Evolutionary conservation across 2,329 filamentous ascomycete species (phyloP).

Genomic region (Aspergillus sp.): DNA sequence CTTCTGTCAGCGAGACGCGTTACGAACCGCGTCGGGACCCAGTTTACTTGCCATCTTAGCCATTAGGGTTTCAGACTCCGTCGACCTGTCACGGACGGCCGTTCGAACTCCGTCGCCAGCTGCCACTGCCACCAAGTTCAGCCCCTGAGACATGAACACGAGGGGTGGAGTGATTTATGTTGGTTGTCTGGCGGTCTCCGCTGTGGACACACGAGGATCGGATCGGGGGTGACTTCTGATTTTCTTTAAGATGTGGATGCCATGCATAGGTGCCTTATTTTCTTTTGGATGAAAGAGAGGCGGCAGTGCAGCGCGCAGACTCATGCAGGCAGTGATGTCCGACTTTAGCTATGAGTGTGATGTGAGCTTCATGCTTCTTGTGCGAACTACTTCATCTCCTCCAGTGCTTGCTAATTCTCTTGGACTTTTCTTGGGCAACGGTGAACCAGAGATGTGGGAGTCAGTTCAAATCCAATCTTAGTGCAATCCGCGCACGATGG

Average conservation of each 20-base stretch:
- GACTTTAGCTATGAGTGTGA: not conserved
- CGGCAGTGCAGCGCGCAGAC: not conserved
- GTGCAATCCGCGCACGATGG: not conserved
- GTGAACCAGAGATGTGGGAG: not conserved
- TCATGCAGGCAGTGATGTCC: not conserved
- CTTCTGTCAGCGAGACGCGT: not conserved
- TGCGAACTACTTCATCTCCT: not conserved
- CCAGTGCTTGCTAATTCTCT: not conserved
- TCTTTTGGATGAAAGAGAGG: not conserved
- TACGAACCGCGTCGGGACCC: not conserved
- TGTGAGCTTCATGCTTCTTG: not conserved
- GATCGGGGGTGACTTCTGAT: not conserved
- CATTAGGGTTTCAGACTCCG: not conserved
- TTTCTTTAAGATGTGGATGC: not conserved
- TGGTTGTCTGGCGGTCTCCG: not conserved
- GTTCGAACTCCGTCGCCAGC: not conserved
- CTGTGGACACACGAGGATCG: not conserved
- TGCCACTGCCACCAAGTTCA: not conserved
- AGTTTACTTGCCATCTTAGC: not conserved
- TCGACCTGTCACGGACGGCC: too few relatives aligned
- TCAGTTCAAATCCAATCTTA: not conserved
- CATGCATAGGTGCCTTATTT: slow-evolving; percentile 5
- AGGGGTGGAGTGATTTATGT: not conserved
- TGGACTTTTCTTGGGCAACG: not conserved
- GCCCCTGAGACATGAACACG: slow-evolving; percentile 6